Evolutionary conservation across 139 green algal species (phyloP).

Genomic region (Micractinium conductrix): DNA sequence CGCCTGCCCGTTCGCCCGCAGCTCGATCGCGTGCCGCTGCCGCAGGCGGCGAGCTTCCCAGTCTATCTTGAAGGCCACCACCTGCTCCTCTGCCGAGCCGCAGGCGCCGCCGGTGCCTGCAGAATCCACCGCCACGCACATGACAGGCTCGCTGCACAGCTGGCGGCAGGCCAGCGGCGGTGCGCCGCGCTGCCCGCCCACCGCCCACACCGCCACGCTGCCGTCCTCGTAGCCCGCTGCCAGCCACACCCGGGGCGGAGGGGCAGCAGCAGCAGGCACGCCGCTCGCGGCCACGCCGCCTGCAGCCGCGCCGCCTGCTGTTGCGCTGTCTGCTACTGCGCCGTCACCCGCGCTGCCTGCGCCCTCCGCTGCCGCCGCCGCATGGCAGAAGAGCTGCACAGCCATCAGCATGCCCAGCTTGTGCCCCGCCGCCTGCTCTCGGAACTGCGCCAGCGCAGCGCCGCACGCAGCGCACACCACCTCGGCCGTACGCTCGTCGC

Average conservation of each 20-base stretch:
- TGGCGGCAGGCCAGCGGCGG: constrained; percentile 1
- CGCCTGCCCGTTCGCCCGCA: constrained; percentile 29
- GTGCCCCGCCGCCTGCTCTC: background rate
- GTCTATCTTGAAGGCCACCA: constrained; percentile 42
- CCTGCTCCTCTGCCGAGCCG: constrained; percentile 46
- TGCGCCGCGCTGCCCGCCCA: background rate
- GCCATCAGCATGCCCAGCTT: constrained; percentile 61
- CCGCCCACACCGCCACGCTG: constrained; percentile 55
- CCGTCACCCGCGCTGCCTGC: background rate
- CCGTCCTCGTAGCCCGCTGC: constrained; percentile 64
- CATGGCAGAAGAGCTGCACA: constrained; percentile 35
- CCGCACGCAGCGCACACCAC: constrained; percentile 35
- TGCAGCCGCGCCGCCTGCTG: background rate
- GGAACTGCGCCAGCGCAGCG: constrained; percentile 8
- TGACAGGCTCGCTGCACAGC: constrained; percentile 57
- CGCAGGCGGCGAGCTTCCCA: background rate
- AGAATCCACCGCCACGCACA: constrained; percentile 46
- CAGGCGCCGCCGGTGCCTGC: constrained; percentile 21
- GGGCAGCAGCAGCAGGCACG: background rate
- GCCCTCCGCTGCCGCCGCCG: background rate
- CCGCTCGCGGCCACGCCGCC: background rate
- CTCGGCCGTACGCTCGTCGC: constrained; percentile 3
- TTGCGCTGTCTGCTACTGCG: background rate
- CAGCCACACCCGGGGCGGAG: constrained; percentile 17
- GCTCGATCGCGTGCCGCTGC: background rate